Percentiles rank a stretch among this genome's conserved stretches.
phyloP scores from a whole-genome alignment of 768 basidiomycete genomes.

The Lyophyllum decastes region DNA sequence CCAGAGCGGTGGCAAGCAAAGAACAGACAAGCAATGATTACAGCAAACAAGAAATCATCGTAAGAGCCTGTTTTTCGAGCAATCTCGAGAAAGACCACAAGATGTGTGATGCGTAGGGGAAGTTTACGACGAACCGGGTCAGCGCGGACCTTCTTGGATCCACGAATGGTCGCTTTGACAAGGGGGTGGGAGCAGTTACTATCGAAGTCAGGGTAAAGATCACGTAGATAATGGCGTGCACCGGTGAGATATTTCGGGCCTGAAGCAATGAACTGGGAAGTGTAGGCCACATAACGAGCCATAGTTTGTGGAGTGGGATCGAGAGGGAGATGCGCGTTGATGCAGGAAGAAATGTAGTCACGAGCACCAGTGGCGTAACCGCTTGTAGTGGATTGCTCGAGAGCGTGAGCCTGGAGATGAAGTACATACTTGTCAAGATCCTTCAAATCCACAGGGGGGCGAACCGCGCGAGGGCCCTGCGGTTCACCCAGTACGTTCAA shows the following conservation, averaged over 20 bases:
- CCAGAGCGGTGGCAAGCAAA: constrained; percentile 27
- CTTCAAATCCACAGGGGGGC: background rate
- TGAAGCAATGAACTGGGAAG: constrained; percentile 8
- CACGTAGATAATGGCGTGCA: constrained; percentile 16
- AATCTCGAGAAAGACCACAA: background rate
- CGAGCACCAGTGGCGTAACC: constrained; percentile 17
- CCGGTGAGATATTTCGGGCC: constrained; percentile 22
- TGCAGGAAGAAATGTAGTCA: constrained; percentile 9
- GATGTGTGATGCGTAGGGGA: background rate
- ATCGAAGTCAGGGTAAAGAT: constrained; percentile 21
- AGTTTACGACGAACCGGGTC: background rate
- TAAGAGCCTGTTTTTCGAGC: background rate
- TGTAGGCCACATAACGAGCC: constrained; percentile 20
- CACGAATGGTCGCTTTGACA: constrained; percentile 14
- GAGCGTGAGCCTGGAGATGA: constrained; percentile 14
- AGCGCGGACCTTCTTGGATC: constrained; percentile 11
- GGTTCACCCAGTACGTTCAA: constrained; percentile 14
- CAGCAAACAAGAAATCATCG: constrained; percentile 17
- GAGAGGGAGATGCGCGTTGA: constrained; percentile 4
- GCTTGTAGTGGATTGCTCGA: constrained; percentile 14
- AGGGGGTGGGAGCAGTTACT: constrained; percentile 8
- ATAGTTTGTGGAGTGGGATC: constrained; percentile 5
- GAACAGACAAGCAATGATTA: constrained; percentile 22
- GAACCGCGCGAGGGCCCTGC: background rate
- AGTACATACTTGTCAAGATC: background rate